A percentile compares a stretch with the other conserved stretches of the same genome.
Evolutionary conservation across 2,329 filamentous ascomycete genomes (phyloP).

Genomic region (Penicillium sp.): DNA sequence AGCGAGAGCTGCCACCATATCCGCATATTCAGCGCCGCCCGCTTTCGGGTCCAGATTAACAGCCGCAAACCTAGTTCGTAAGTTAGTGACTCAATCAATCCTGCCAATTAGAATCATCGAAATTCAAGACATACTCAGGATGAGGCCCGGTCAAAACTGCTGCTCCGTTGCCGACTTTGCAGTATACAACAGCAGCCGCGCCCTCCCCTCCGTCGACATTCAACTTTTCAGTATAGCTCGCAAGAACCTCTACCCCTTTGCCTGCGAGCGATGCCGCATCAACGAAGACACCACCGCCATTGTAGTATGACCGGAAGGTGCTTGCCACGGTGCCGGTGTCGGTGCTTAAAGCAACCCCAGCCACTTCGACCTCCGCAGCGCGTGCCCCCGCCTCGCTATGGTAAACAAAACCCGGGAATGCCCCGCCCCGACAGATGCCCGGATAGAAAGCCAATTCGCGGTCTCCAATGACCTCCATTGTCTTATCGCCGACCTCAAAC

Average conservation of each 20-base stretch:
- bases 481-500: slow-evolving; percentile 81
- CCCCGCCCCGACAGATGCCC: slow-evolving; percentile 78
- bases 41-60: slow-evolving; percentile 71
- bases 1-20: slow-evolving; percentile 66
- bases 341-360: slow-evolving; percentile 57
- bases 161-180: slow-evolving; percentile 76
- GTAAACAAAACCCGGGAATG: slow-evolving; percentile 88
- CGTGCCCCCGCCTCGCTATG: slow-evolving; percentile 80
- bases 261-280: slow-evolving; percentile 64
- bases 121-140: slow-evolving; percentile 68
- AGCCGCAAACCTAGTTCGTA: slow-evolving; percentile 69
- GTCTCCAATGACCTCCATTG: slow-evolving; percentile 79
- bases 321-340: slow-evolving; percentile 55
- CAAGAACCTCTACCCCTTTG: slow-evolving; percentile 74
- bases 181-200: slow-evolving; percentile 77
- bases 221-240: slow-evolving; percentile 72
- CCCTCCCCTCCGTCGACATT: slow-evolving; percentile 73
- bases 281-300: slow-evolving; percentile 91
- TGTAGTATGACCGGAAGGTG: slow-evolving; percentile 76
- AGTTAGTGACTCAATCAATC: slow-evolving; percentile 15
- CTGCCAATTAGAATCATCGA: not conserved
- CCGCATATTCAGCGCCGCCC: slow-evolving; percentile 66
- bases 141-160: slow-evolving; percentile 83
- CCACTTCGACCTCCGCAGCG: slow-evolving; percentile 66
- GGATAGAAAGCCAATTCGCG: slow-evolving; percentile 88